Evolutionary conservation across 495 filamentous ascomycete genomes (phyloP), one percentile per base, ranked within the genome.

Genomic region (Astrothelium subdiscretum): DNA sequence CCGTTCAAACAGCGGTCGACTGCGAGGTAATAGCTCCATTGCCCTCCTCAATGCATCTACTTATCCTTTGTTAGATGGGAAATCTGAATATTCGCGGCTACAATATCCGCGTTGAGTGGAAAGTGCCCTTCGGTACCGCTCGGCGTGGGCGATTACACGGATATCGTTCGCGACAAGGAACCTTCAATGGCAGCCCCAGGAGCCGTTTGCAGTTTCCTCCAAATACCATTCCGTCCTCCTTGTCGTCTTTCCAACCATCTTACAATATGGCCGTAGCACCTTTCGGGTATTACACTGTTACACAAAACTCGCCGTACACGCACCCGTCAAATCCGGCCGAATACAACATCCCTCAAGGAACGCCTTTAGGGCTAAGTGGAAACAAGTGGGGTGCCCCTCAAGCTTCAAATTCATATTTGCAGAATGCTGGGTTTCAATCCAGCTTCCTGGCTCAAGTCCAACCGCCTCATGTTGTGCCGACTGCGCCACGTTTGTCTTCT

Each of bases 51-150:
- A 3, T 43, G 1, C 12, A 18, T 44, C 24, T 27, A 1, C 32
- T 44, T 8, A 48, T n/a, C 4, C 0, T 1, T 1, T 43, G 18
- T 1, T 31, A 61, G 59, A 31, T 20, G 15, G 59, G 59, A 6
- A 48, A 51, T 24, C 59, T 61, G 32, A 61, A 27, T 31, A 44
- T 61, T 11, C 59, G 42, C 29, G 59, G 59, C 59, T 51, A 43
- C 38, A 51, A 43, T 10, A 38, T 32, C 18, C 59, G 42, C 35
- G 38, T 61, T 3, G 59, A 44, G 24, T 29, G 40, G 20, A 61
- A 61, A 29, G n/a, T 44, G 6, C 38, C 31, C 31, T 29, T 54
- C 8, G 48, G 29, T 20, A 27, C 4, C 24, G 6, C 48, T 8
- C 20, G 24, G 20, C 48, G 48, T 0, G 43, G 48, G 5, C 11